These are phyloP conservation scores for Xanthoconium separans DNA, from an alignment of 1,284 basidiomycete species.

Conservation along the genomic window DNA sequence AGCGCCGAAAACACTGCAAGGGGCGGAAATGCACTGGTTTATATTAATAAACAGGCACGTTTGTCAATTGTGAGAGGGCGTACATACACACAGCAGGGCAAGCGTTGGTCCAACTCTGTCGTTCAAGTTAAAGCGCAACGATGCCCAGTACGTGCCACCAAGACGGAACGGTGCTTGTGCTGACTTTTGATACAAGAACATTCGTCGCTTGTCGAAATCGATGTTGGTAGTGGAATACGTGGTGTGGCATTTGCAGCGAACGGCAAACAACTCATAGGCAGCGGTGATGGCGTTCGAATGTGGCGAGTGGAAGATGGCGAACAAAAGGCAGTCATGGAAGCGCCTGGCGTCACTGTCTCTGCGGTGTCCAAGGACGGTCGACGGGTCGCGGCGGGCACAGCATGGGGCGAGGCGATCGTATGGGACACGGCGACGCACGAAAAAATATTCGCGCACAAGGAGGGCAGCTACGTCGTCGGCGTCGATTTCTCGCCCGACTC, in stretches of 20 bases:
- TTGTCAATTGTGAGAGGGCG: no score
- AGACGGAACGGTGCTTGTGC: not conserved
- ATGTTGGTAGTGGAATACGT: not conserved
- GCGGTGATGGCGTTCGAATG: not conserved
- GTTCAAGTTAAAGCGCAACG: not conserved
- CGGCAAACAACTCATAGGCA: not conserved
- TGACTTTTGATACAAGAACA: not conserved
- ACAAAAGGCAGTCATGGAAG: not conserved
- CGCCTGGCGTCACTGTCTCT: not conserved
- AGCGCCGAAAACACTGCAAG: no score
- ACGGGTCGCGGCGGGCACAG: conserved; percentile 4
- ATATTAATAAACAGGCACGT: no score
- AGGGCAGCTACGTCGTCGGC: not conserved
- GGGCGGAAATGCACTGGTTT: no score
- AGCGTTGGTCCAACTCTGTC: no score
- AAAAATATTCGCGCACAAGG: not conserved
- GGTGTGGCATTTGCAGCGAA: conserved; percentile 3
- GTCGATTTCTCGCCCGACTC: conserved; percentile 7
- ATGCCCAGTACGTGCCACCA: not conserved
- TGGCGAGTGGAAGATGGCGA: not conserved
- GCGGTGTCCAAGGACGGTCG: conserved; percentile 9
- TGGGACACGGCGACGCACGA: not conserved
- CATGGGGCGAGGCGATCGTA: not conserved
- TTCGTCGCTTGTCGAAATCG: not conserved
- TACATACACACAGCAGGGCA: no score